A percentile compares a stretch with the other conserved stretches of the same genome.
Conservation (phyloP, 169 alveolate species). For the Cryptosporidium tyzzeri region DNA sequence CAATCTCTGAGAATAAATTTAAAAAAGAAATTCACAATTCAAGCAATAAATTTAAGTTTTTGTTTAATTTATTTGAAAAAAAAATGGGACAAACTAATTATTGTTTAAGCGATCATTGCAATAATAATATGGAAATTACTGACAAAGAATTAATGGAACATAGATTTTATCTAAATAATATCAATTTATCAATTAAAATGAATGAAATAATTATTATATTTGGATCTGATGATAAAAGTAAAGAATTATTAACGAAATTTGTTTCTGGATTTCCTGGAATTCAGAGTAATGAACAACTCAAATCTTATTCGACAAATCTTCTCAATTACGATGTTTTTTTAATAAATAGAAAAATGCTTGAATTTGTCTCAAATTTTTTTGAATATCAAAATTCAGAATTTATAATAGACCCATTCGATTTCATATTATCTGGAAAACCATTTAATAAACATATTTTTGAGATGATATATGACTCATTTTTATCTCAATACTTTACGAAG, state of each 20-base stretch:
- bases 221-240: constrained; percentile 28
- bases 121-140: not conserved
- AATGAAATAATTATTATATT: constrained; percentile 9
- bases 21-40: not conserved
- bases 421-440: constrained; percentile 18
- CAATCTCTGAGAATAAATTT: not conserved
- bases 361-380: constrained; percentile 35
- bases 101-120: not conserved
- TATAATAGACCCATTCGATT: constrained; percentile 14
- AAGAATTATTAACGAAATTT: constrained; percentile 13
- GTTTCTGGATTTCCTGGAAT: constrained; percentile 49
- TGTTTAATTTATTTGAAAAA: not conserved
- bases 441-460: constrained; percentile 37
- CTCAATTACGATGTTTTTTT: constrained; percentile 10
- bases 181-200: constrained; percentile 8
- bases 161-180: not conserved
- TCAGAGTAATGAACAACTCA: not conserved
- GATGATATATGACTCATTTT: constrained; percentile 9
- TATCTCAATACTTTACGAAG: not conserved
- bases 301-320: not conserved
- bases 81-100: not conserved
- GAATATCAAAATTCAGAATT: constrained; percentile 15
- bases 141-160: not conserved
- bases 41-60: not conserved
- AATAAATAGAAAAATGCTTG: constrained; percentile 30